Base-by-base conservation (phyloP, 805 yeast genomes). In the Kluyveromyces starmeri region DNA sequence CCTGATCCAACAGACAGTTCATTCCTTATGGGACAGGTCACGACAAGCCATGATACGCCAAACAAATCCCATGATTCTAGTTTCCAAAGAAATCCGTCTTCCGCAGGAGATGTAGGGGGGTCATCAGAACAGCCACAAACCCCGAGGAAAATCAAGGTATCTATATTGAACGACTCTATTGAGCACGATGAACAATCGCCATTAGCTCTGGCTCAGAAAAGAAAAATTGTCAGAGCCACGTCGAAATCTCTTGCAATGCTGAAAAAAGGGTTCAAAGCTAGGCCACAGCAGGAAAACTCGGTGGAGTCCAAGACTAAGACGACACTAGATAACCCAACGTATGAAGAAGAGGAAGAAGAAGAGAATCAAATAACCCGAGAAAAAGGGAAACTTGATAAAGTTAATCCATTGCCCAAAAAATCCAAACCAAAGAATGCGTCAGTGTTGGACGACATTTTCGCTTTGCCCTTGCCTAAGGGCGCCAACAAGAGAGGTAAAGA, bases 391-490 rank as follows among this genome's bases (percentile, higher is more conserved):
- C 16, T 17, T 16, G 30, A 32, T 4, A 25, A 20, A 16, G 27
- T 27, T 12, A 32, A 25, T 20, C 22, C 34, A 2, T 32, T 38
- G 8, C 15, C 22, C 15, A 33, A 39, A 6, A 40, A 36, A 6
- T 41, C 35, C 11, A 41, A 39, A 7, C 36, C 41, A 12, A 41
- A 41, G 20, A 55, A 54, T 40, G 48, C 50, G 11, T 36, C 37
- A 14, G 28, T 47, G 13, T 33, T 54, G 20, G 54, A 53, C 24
- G 41, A 50, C 11, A 51, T 54, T 7, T 53, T 53, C 37, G 44
- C 44, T 7, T 20, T 10, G 11, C 28, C 25, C 11, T 30, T 30
- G 26, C 33, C 33, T 21, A 13, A 13, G 12, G 29, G 26, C 24
- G 19, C 26, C 12, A 33, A 20, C n/a, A 12, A 32, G 26, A 29